Evolutionary conservation across 306 rosid genomes (phyloP), one percentile per base, ranked within the genome.

Genomic region (Cyclanthera cordifolia): DNA sequence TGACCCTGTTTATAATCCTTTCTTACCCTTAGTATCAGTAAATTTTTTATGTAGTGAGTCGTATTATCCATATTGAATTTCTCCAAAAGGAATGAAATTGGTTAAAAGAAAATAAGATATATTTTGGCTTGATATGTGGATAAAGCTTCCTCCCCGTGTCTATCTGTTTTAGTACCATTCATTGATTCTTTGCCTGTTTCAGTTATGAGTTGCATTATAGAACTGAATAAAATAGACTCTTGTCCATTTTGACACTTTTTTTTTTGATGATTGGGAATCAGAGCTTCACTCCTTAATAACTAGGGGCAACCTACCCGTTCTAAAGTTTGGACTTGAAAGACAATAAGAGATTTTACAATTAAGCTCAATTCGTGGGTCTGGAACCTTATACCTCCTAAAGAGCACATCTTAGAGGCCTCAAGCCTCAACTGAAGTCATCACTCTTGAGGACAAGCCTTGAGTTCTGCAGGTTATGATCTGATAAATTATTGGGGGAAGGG

Each of bases 1-100:
- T 76, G 63, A 81, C 82, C 74, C 57, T 67, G 67, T 72, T 72
- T 57, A 55, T 55, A 53, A 15, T 57, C 46, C 47, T 17, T 24
- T 72, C 51, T 72, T 72, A 59, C 17, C 30, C 17, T 50, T 17
- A 47, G 23, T 52, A 17, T 69, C 28, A 8, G 2, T 52, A 30
- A 24, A 12, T 65, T 34, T 34, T 34, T 34, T 34, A 34, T 34
- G 37, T 23, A 47, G 48, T 61, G 70, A 64, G 70, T 64, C 41
- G 49, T n/a, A n/a, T n/a, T n/a, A n/a, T n/a, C n/a, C n/a, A 34
- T 34, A 37, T 37, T 37, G 43, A 37, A 37, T 37, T 37, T 37
- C 43, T 37, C 7, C 43, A 10, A 6, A 37, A 6, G 43, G 7
- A 37, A 37, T 37, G 43, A 37, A 37, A 5, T 21, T 45, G 46